A percentile compares a stretch with the other conserved stretches of the same genome.
Evolutionary conservation across 1,284 basidiomycete species (phyloP).

Genomic region (Heterobasidion parviporum): DNA sequence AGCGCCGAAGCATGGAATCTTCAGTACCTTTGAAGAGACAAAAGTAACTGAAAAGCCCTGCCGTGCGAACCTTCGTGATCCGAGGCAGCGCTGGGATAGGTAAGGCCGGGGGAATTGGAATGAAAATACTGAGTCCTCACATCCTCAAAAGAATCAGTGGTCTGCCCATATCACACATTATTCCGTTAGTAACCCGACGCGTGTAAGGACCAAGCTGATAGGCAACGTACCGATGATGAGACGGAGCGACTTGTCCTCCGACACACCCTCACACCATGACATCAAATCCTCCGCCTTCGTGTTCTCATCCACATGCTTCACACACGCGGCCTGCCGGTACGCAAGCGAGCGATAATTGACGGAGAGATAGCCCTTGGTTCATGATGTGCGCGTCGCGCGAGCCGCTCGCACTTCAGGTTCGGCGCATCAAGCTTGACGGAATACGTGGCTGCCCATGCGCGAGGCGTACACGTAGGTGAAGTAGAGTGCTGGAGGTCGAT

Average conservation of each 20-base stretch:
- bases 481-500: conserved; percentile 30
- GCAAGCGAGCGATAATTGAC: conserved; percentile 26
- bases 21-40: too few species aligned
- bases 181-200: neutral
- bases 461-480: conserved; percentile 30
- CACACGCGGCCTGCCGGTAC: conserved; percentile 30
- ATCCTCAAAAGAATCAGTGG: neutral
- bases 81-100: too few species aligned
- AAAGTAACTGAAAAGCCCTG: too few species aligned
- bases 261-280: conserved; percentile 25
- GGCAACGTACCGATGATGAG: conserved; percentile 29
- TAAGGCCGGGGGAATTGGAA: too few species aligned
- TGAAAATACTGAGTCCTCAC: too few species aligned
- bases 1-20: too few species aligned
- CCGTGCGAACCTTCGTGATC: too few species aligned
- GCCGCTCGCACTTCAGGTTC: conserved; percentile 18
- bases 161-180: too few species aligned
- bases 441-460: conserved; percentile 26
- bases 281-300: conserved; percentile 25
- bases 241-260: conserved; percentile 29
- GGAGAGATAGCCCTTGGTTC: conserved; percentile 32
- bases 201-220: neutral
- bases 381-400: conserved; percentile 29
- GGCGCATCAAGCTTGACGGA: conserved; percentile 28
- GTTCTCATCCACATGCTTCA: conserved; percentile 28